phyloP scores from a whole-genome alignment of 495 filamentous ascomycete genomes.

The Jackrogersella minutella region DNA sequence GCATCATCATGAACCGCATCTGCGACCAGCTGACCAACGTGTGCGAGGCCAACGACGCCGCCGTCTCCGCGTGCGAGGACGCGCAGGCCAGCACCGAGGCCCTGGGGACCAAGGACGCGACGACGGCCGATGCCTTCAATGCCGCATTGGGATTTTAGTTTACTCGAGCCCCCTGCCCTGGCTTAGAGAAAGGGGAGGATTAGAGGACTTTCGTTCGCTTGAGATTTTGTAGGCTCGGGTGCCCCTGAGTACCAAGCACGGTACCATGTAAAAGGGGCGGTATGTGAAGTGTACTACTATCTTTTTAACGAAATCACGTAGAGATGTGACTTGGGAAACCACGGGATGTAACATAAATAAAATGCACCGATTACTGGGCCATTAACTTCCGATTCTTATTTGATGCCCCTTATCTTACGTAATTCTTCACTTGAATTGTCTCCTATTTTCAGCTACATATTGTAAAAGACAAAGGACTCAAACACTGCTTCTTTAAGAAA shows the following conservation, averaged over 20 bases:
- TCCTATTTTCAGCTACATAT: too few relatives aligned
- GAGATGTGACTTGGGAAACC: neutral
- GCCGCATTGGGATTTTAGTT: neutral
- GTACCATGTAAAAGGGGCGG: neutral
- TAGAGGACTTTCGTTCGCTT: too few relatives aligned
- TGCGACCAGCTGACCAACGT: slow-evolving; percentile 10
- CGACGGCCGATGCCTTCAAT: neutral
- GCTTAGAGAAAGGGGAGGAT: neutral
- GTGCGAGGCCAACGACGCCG: slow-evolving; percentile 8
- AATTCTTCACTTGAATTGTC: too few relatives aligned
- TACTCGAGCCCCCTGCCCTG: too few relatives aligned
- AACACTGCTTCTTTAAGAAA: too few relatives aligned
- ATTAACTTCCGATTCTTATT: neutral
- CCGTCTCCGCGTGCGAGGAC: neutral
- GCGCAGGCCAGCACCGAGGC: slow-evolving; percentile 8
- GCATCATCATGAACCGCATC: slow-evolving; percentile 9
- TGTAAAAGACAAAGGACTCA: too few relatives aligned
- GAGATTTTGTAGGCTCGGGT: neutral
- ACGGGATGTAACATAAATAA: neutral
- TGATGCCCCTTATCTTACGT: too few relatives aligned
- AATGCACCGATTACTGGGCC: neutral
- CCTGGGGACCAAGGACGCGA: neutral
- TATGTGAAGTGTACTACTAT: neutral
- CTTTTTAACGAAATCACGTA: neutral
- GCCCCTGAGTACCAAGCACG: neutral